Base-by-base conservation (phyloP, 148 eudicot species). In the Vaccinium myrtillus region DNA sequence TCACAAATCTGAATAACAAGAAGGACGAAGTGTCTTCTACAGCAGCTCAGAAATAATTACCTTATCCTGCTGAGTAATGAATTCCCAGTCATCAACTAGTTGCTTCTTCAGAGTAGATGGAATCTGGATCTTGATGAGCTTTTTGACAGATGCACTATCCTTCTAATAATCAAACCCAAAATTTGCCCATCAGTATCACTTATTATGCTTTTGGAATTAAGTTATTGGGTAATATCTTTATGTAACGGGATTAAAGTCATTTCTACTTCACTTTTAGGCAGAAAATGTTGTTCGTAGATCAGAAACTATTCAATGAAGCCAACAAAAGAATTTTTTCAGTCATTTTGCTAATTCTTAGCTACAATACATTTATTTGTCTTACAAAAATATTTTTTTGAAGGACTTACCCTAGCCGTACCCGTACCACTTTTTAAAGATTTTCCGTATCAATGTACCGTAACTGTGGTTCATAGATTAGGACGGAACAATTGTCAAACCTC, bases 31-130 rank as follows among this genome's bases (percentile, higher is more conserved):
- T 15, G 18, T 53, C 4, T 73, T 19, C 8, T 18, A 69, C 39
- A 69, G 56, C 65, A 76, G 82, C 73, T 48, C 84, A 53, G 16
- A 79, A 56, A 81, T 16, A 63, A 54, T 67, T 88, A 95, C 99
- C 98, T 94, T 97, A 83, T 97, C 95, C 85, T 95, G 95, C 87
- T 91, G 95, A 54, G 83, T 88, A 84, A 97, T 84, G 79, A 83
- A 92, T 83, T 97, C 98, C 91, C 94, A 93, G 87, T 97, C 99
- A 92, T 95, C 98, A 81, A 95, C 95, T 70, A 97, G 88, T 85
- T 90, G 98, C 91, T 95, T 97, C 91, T 88, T 97, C 82, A 97
- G 84, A 59, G 89, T 88, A 48, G 93, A 86, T 59, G 99, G 98
- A 83, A 97, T 90, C 88, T 92, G 99, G 84, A 97, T 90, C 93